Percentiles rank a stretch among this genome's conserved stretches.
Conservation (phyloP, 140 eudicot species). For the Flaveria floridana region DNA sequence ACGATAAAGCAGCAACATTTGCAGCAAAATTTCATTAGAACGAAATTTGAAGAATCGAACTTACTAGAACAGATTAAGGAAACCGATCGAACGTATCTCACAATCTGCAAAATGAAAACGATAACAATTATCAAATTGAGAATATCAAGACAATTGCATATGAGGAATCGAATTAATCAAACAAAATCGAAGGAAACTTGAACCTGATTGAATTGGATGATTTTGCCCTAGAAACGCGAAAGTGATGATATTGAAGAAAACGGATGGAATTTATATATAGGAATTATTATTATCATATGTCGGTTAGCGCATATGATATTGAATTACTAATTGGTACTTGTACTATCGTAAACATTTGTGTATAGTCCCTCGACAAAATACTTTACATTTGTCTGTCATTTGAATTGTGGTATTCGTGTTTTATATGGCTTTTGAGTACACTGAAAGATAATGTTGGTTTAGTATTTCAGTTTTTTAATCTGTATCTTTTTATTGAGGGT, state of each 20-base stretch:
- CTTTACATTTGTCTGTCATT: no score
- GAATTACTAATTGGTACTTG: conserved; percentile 8
- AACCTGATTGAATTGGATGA: conserved; percentile 21
- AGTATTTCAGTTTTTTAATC: not conserved
- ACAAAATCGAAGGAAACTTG: not conserved
- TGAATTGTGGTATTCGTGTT: no score
- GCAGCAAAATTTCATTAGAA: not conserved
- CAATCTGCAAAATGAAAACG: conserved; percentile 26
- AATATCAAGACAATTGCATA: not conserved
- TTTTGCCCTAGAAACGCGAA: conserved; percentile 38
- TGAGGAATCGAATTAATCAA: conserved; percentile 11
- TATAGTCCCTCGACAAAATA: conserved; percentile 21
- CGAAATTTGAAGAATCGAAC: not conserved
- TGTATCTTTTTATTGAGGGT: not conserved
- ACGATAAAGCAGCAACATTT: not conserved
- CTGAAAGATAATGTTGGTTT: no score
- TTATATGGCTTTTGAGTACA: no score
- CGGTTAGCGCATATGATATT: conserved; percentile 1
- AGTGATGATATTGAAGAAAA: not conserved
- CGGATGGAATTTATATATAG: conserved; percentile 2
- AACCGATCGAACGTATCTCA: conserved; percentile 23
- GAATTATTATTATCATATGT: not conserved
- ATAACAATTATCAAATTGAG: not conserved
- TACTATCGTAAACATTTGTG: not conserved
- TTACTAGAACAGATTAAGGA: conserved; percentile 16